Evolutionary conservation across 371 early-diverging fungal species (phyloP).

Genomic region (Zopfochytrium polystomum): DNA sequence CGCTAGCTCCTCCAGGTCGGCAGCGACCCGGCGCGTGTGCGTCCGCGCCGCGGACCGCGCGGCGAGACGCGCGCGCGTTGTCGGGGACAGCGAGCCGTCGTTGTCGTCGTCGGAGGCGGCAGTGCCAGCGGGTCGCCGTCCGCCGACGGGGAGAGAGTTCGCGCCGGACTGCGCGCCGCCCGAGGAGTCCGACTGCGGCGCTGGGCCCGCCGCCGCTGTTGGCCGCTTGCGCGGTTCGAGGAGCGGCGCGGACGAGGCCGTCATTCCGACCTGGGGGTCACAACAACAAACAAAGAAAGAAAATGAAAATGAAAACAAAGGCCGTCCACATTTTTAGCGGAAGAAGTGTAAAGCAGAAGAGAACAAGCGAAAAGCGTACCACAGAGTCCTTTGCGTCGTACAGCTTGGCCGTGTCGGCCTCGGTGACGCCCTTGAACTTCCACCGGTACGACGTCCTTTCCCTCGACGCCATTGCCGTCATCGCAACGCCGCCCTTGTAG

Average conservation of each 20-base stretch:
- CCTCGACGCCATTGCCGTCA: constrained; percentile 59
- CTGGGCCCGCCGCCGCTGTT: too few relatives aligned
- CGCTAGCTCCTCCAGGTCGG: constrained; percentile 72
- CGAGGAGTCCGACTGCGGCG: background rate
- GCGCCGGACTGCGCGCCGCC: background rate
- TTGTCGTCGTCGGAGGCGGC: too few relatives aligned
- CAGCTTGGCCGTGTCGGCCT: constrained; percentile 54
- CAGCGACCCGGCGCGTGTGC: constrained; percentile 39
- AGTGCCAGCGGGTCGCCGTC: constrained; percentile 1
- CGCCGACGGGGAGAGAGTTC: background rate
- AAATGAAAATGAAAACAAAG: too few relatives aligned
- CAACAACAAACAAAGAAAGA: too few relatives aligned
- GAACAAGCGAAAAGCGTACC: too few relatives aligned
- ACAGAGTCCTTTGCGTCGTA: constrained; percentile 58
- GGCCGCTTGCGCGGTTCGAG: too few relatives aligned
- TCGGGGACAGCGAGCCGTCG: constrained; percentile 60
- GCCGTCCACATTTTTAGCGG: constrained; percentile 52
- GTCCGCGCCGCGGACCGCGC: constrained; percentile 51
- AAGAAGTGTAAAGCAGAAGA: too few relatives aligned
- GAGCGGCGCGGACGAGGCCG: too few relatives aligned
- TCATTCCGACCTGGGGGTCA: too few relatives aligned
- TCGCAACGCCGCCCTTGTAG: constrained; percentile 58
- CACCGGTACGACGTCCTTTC: constrained; percentile 72
- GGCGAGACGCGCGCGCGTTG: constrained; percentile 48
- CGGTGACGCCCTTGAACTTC: constrained; percentile 62